Percentiles rank a stretch among this genome's conserved stretches.
Evolutionary conservation across 805 yeast species (phyloP).

Genomic region (Lachancea thermotolerans): DNA sequence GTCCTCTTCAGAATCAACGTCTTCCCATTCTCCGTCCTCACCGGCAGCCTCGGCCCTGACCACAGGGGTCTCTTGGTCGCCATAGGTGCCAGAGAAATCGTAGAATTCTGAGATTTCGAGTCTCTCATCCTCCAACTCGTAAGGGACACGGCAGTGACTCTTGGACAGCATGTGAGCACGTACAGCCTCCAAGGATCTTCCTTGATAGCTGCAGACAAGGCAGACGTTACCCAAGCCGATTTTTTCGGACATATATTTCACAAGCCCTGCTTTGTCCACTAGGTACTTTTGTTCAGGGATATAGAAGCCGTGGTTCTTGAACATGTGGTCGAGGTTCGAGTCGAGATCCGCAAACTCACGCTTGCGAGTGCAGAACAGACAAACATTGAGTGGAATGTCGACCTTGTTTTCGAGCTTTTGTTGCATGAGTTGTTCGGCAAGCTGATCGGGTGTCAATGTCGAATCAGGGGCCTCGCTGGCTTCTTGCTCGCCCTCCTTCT

Average conservation of each 20-base stretch:
- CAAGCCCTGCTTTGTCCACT: slow-evolving; percentile 63
- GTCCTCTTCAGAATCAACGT: slow-evolving; percentile 29
- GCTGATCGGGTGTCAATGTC: slow-evolving; percentile 33
- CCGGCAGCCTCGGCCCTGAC: slow-evolving; percentile 34
- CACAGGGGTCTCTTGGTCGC: slow-evolving; percentile 19
- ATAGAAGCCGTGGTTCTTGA: slow-evolving; percentile 69
- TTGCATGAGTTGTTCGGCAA: slow-evolving; percentile 33
- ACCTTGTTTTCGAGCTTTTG: slow-evolving; percentile 36
- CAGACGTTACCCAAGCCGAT: slow-evolving; percentile 90
- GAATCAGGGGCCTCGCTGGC: slow-evolving; percentile 13
- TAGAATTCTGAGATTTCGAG: slow-evolving; percentile 86
- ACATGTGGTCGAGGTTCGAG: slow-evolving; percentile 66
- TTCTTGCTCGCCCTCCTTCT: background rate
- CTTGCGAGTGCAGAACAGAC: slow-evolving; percentile 49
- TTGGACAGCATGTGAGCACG: slow-evolving; percentile 87
- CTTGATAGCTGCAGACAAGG: slow-evolving; percentile 77
- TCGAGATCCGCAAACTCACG: slow-evolving; percentile 41
- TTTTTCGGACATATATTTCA: slow-evolving; percentile 79
- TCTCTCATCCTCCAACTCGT: slow-evolving; percentile 76
- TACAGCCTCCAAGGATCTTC: slow-evolving; percentile 74
- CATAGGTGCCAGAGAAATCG: slow-evolving; percentile 75
- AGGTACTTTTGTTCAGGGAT: slow-evolving; percentile 79
- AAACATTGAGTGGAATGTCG: slow-evolving; percentile 43
- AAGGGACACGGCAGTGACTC: slow-evolving; percentile 85
- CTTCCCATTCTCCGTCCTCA: slow-evolving; percentile 35